Base-by-base conservation (phyloP, 306 rosid genomes). In the Vicia villosa region DNA sequence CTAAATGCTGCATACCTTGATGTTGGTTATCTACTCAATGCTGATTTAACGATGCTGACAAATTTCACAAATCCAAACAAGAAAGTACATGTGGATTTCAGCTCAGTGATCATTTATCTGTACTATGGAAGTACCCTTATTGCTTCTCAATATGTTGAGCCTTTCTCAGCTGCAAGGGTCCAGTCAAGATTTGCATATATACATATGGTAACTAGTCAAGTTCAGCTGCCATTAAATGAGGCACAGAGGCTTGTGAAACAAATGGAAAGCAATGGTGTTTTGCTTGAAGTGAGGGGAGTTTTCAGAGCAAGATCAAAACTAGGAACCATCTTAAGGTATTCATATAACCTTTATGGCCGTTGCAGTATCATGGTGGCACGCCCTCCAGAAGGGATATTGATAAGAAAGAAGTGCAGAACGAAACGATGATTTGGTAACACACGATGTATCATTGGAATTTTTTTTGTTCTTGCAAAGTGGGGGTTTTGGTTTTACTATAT, bases 31-130 rank as follows among this genome's bases (percentile, higher is more conserved):
- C 82, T 91, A 15, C 96, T 95, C 26, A 91, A 95, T 45, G 99
- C 96, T 10, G 97, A 95, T 74, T 4, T 89, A n/a, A 85, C 92
- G 3, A 10, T 95, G 52, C 85, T 95, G 5, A 86, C 89, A 50
- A 91, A 95, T 80, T 87, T 95, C 86, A 84, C 95, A 52, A 95
- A 95, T 46, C 99, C 99, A 43, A 95, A 91, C 86, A 87, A 81
- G 83, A 95, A 86, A 75, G 96, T 87, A 0, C 84, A 81, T 12
- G 86, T 95, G 45, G 91, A 89, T 66, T 95, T 85, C 85, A 91
- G 90, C 80, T 77, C 82, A 16, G 80, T 89, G 74, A 71, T 1
- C 24, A 54, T 95, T n/a, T 73, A 82, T 69, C 77, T 89, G 1
- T 82, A 89, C 77, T 91, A 86, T 8, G 99, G 92, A 30, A 72